Evolutionary conservation across 169 alveolate species (phyloP), one percentile per base, ranked within the genome.

Genomic region (Cardiosporidium cionae): DNA sequence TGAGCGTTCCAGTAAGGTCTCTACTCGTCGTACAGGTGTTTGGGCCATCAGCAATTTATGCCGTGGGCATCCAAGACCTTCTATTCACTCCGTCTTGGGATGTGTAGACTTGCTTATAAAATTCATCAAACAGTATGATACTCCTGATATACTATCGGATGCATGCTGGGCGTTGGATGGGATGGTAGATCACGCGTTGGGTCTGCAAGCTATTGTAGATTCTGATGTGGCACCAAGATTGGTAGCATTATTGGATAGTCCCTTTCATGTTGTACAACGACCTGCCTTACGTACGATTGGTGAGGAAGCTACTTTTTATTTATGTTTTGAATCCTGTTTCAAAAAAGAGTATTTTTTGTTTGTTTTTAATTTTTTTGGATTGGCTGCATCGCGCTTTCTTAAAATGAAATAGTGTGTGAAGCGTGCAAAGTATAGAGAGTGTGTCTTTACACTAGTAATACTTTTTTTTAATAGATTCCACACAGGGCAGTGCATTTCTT

Each of bases 271-370:
- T 62, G 93, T 96, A 23, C 94, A 93, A 76, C 93, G 97, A 3
- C 99, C 99, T 7, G 94, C 98, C 1, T 86, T 97, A 2, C 63
- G 99, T 53, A 88, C 98, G n/a, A 91, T 97, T 23, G 99, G 99
- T 28, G 96, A 96, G 85, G 81, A 92, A 72, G 86, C 75, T 25
- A 73, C 85, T 29, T 80, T 95, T 33, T 93, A 94, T 31, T 86
- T 78, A 31, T n/a, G n/a, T n/a, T n/a, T n/a, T n/a, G n/a, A n/a
- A n/a, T n/a, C n/a, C n/a, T n/a, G n/a, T n/a, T n/a, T n/a, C n/a
- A n/a, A n/a, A n/a, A n/a, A n/a, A n/a, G n/a, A n/a, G n/a, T n/a
- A n/a, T n/a, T n/a, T n/a, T n/a, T n/a, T n/a, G n/a, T n/a, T n/a
- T n/a, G n/a, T n/a, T n/a, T n/a, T n/a, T n/a, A n/a, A n/a, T n/a